Conservation (phyloP, 2,329 filamentous ascomycete species). For the Colletotrichum brevisporum region DNA sequence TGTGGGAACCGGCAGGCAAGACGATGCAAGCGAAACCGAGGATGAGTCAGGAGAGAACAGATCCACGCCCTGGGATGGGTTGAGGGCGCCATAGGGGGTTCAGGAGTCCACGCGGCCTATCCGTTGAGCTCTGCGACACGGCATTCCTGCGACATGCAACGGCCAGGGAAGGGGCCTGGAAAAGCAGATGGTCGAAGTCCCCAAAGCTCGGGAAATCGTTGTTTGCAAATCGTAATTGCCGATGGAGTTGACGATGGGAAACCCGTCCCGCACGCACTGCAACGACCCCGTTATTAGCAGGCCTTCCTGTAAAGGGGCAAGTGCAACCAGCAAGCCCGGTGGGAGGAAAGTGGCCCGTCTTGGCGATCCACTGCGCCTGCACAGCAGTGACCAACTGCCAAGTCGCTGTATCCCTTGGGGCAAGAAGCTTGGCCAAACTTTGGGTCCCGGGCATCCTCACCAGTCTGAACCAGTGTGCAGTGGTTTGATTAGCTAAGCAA, state of each 20-base stretch:
- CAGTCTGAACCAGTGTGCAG: too few relatives aligned
- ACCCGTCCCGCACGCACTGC: too few relatives aligned
- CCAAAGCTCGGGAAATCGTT: conserved; percentile 8
- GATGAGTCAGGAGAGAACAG: too few relatives aligned
- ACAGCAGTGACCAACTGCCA: conserved; percentile 22
- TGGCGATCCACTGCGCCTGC: conserved; percentile 18
- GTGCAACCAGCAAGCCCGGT: not conserved
- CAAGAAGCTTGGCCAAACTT: conserved; percentile 16
- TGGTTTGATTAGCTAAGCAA: not conserved
- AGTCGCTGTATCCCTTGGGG: not conserved
- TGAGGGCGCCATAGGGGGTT: too few relatives aligned
- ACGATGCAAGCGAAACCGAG: too few relatives aligned
- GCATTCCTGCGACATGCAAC: not conserved
- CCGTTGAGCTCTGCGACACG: not conserved
- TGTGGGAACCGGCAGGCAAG: too few relatives aligned
- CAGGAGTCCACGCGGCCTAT: conserved; percentile 13
- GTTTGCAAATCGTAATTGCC: not conserved
- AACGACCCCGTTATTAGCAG: too few relatives aligned
- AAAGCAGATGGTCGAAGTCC: not conserved
- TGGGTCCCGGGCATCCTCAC: too few relatives aligned
- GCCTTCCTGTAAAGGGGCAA: conserved; percentile 7
- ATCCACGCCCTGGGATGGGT: not conserved
- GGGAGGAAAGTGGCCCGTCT: conserved; percentile 17
- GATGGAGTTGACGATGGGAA: too few relatives aligned
- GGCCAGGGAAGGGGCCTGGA: conserved; percentile 9